Base-by-base conservation (phyloP, 352 stramenopile species). In the Globisporangium radiosum region DNA sequence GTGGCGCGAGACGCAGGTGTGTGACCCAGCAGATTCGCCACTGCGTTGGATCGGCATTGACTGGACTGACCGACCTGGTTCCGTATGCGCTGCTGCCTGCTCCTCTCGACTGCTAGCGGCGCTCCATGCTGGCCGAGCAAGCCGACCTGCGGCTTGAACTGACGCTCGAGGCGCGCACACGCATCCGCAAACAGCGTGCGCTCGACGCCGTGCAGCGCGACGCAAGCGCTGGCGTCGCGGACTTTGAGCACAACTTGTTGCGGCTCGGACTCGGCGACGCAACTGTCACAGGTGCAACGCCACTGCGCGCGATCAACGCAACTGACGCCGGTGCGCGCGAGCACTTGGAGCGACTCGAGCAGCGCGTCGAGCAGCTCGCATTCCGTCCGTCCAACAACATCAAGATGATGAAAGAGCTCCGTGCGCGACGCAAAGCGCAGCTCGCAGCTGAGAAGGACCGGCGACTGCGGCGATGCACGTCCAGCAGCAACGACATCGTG, bases 381-480 rank as follows among this genome's bases (percentile, higher is more conserved):
- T 90, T 92, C 53, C 70, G 81, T 0, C 81, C 79, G 10, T 87
- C 81, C 3, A 90, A 83, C 61, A 92, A 92, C 51, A 50, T 90
- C 17, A 78, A 90, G 59, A 92, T 92, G 81, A 90, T 92, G 81
- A 90, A 88, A 62, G 81, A 92, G 40, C 66, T 92, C 0, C 78
- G 78, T 25, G 77, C 79, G 50, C 68, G 78, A n/a, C 72, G 79
- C 8, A 83, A 86, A 59, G 71, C 76, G 13, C 81, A 92, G 50
- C 57, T 88, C 2, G 77, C 71, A 52, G 79, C 77, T 17, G 79
- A 90, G 53, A 88, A 87, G 25, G 81, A 92, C 54, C 73, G 79
- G 5, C 68, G 76, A 10, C 68, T 81, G 57, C 70, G 79, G 37
- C 66, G 76, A 33, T 70, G 75, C 43, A 82, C 80, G 52, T 69